Conservation (phyloP, 176 grass and related monocot species). For the Sorghum bicolor region DNA sequence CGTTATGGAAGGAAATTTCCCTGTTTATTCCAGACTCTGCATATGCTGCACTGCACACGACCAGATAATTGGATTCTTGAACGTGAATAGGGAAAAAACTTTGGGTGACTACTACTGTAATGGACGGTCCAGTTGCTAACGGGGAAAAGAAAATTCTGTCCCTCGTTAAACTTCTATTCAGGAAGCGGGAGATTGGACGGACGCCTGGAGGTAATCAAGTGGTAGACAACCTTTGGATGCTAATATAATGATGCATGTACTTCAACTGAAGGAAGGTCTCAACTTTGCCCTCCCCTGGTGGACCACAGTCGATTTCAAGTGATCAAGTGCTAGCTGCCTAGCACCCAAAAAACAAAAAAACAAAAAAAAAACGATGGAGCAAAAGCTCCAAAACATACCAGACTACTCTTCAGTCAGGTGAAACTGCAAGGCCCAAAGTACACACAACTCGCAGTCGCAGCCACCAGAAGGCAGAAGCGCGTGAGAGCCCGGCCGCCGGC, state of each 20-base stretch:
- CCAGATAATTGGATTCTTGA: not conserved
- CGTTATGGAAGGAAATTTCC: not conserved
- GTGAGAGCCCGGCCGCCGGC: not conserved
- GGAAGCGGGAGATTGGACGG: not conserved
- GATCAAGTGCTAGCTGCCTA: not conserved
- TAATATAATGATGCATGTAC: not conserved
- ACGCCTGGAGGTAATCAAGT: not conserved
- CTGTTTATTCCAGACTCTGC: not conserved
- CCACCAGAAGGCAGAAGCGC: no score
- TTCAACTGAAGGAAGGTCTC: not conserved
- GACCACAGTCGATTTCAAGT: conserved; percentile 24
- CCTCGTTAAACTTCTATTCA: not conserved
- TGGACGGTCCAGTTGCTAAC: not conserved
- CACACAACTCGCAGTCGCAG: not conserved
- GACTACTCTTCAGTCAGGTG: not conserved
- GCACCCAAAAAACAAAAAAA: no score
- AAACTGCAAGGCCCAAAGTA: not conserved
- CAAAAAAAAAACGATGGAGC: not conserved
- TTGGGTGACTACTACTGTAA: not conserved
- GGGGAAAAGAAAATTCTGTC: not conserved
- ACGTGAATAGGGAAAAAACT: not conserved
- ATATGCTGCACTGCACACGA: not conserved
- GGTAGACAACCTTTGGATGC: not conserved
- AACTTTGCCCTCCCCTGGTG: not conserved
- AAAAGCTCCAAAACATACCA: not conserved